Base-by-base conservation (phyloP, 202 grass and related monocot genomes). In the Brachypodium distachyon region DNA sequence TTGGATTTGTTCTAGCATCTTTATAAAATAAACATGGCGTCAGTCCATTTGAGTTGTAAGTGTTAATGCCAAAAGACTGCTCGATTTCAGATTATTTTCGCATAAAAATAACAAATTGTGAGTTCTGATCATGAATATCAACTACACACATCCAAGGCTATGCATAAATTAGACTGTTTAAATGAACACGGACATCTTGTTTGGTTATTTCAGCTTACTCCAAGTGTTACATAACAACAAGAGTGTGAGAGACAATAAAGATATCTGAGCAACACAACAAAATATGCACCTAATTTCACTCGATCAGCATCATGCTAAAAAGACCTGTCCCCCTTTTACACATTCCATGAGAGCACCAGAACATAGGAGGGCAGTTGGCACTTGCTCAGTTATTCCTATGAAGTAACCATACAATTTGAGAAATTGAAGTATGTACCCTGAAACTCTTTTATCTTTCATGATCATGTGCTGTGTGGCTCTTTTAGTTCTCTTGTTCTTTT, bases 1-100 rank as follows among this genome's bases (percentile, higher is more conserved):
- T 88, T 87, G 82, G 78, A 95, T 84, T 99, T 96, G 86, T 52
- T 99, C 92, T 67, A 99, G 86, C 87, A 92, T 70, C 96, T 98
- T 88, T 78, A 77, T 51, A 85, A 61, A 70, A 77, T 51, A 85
- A 61, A 70, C 3, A 84, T 87, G 3, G 54, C 46, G 77, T 82
- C 25, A 73, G 77, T 61, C 4, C 36, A 81, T 27, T 67, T 60
- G 16, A 73, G 16, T 73, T 88, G 31, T 70, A 70, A 26, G 52
- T 72, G 63, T 74, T 78, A 57, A 53, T 72, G 39, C 16, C 21
- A 51, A 38, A 60, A 77, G 23, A 58, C 2, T 61, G 12, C 59
- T 50, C 32, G 14, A 46, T 58, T 70, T 59, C 1, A 79, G 23
- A 63, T 40, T 60, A 70, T 68, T 54, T 80, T 65, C 80, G 56